These are phyloP conservation scores for Acacia melanoxylon DNA, from an alignment of 306 rosid species.

Conservation along the genomic window DNA sequence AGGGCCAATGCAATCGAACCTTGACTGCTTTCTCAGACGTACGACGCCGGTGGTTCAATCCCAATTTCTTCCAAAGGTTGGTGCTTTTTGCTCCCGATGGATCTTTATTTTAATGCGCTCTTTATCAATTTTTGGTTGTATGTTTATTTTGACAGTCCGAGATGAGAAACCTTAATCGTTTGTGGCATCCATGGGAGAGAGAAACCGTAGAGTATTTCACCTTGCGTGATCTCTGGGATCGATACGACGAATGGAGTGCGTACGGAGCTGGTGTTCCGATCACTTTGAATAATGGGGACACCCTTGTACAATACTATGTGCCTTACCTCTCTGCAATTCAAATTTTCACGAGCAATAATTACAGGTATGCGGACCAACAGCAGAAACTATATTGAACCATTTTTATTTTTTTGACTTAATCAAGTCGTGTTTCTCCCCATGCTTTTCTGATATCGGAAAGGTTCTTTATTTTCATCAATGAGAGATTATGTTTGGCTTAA, in stretches of 20 bases:
- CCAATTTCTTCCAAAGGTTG: slow-evolving; percentile 80
- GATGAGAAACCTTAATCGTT: slow-evolving; percentile 69
- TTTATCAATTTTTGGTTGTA: not conserved
- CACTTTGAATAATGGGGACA: slow-evolving; percentile 59
- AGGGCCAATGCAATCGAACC: slow-evolving; percentile 76
- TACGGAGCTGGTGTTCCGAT: slow-evolving; percentile 94
- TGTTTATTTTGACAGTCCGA: slow-evolving; percentile 48
- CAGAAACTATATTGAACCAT: slow-evolving; percentile 9
- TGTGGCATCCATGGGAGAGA: slow-evolving; percentile 95
- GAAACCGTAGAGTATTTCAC: slow-evolving; percentile 84
- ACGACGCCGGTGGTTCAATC: slow-evolving; percentile 79
- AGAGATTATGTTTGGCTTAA: not conserved
- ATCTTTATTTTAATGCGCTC: not conserved
- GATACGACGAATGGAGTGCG: slow-evolving; percentile 91
- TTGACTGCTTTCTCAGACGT: slow-evolving; percentile 69
- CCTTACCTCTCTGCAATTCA: slow-evolving; percentile 98
- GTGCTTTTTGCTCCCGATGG: not conserved
- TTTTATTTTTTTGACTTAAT: slow-evolving; percentile 6
- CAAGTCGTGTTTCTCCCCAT: not conserved
- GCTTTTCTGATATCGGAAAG: not conserved
- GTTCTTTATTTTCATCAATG: not conserved
- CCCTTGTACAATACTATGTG: slow-evolving; percentile 87
- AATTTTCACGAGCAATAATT: slow-evolving; percentile 70
- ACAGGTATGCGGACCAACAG: slow-evolving; percentile 47
- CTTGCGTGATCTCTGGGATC: slow-evolving; percentile 81